Evolutionary conservation across 2,329 filamentous ascomycete species (phyloP), one percentile per base, ranked within the genome.

Genomic region (Fusarium cyanostomum): DNA sequence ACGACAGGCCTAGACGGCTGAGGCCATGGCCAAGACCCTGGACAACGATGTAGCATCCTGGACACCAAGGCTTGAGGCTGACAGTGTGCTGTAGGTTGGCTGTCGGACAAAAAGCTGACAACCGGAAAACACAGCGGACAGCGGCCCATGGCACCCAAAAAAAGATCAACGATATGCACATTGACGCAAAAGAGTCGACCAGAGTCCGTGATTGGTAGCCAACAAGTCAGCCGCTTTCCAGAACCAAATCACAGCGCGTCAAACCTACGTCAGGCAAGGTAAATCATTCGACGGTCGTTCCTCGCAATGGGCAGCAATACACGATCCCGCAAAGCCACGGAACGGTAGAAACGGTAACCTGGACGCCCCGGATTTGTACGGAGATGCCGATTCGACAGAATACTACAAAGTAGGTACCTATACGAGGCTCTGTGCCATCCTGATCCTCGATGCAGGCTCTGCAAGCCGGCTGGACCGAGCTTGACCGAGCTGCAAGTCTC

Each of bases 161-260:
- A 63, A 63, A 41, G 57, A 65, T 65, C 56, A 49, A 39, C 26
- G 16, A 54, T 56, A 66, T 51, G 33, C 39, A 34, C 48, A 43
- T 8, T 44, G 45, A 27, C 33, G 48, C 30, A 26, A 61, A 26
- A 31, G 37, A 35, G 41, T 52, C 27, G n/a, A 26, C 12, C 33
- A 37, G 18, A 34, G 46, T 26, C 37, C 33, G 37, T 65, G 62
- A 57, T 62, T 65, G 62, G 61, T 15, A 50, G 41, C 31, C 31
- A 30, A 16, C 18, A 42, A 27, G 27, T 65, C 62, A 56, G 58
- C 62, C 53, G 62, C 45, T 63, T 46, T 50, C 58, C 42, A 52
- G 50, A 56, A 65, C 66, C 62, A 52, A 64, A 38, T 58, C 57
- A 66, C 53, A 28, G 37, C 54, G 62, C 62, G 58, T 65, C 62